Evolutionary conservation across 164 flowering plant species (phyloP).

Genomic region (Stephania japonica): DNA sequence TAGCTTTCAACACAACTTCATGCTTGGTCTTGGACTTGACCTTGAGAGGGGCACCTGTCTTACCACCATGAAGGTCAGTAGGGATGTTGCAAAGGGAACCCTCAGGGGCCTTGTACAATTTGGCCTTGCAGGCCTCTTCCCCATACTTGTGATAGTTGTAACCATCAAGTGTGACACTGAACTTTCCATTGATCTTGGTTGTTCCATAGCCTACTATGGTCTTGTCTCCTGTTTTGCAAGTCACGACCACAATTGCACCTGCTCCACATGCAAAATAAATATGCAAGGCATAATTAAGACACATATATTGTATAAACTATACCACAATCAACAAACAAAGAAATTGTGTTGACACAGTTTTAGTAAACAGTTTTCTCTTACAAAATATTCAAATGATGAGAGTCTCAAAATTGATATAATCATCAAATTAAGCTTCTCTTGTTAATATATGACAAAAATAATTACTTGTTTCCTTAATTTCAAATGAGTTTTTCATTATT

Average conservation of each 20-base stretch:
- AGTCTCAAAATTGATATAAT: too few species aligned
- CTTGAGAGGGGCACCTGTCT: constrained; percentile 39
- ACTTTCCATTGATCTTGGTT: constrained; percentile 68
- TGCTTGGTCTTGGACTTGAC: constrained; percentile 50
- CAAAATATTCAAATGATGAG: too few species aligned
- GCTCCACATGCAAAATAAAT: constrained; percentile 13
- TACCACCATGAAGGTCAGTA: constrained; percentile 43
- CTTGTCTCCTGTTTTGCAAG: constrained; percentile 52
- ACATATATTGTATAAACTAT: too few species aligned
- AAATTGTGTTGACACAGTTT: background rate
- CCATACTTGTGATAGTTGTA: constrained; percentile 52
- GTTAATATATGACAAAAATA: too few species aligned
- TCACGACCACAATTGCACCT: constrained; percentile 71
- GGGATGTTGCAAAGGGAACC: constrained; percentile 58
- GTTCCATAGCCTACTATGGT: constrained; percentile 48
- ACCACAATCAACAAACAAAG: background rate
- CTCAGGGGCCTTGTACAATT: constrained; percentile 57
- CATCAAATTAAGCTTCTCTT: too few species aligned
- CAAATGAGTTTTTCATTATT: too few species aligned
- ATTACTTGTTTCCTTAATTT: too few species aligned
- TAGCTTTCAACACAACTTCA: constrained; percentile 52
- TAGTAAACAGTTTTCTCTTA: background rate
- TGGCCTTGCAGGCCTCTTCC: constrained; percentile 52
- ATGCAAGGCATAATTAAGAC: background rate
- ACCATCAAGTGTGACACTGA: constrained; percentile 40